Conservation (phyloP, 495 filamentous ascomycete genomes). For the Penicillium lagena region DNA sequence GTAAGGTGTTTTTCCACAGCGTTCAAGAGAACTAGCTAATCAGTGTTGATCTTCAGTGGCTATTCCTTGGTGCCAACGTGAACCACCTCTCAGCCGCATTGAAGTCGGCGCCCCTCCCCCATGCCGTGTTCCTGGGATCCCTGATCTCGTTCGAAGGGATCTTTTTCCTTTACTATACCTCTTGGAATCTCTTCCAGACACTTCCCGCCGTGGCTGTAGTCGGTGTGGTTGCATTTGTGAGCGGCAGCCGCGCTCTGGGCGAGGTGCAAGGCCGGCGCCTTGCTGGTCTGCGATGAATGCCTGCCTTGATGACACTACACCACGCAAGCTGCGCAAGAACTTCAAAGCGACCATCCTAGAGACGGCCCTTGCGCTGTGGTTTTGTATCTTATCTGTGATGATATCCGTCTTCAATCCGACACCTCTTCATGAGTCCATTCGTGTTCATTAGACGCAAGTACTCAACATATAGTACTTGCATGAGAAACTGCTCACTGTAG, state of each 20-base stretch:
- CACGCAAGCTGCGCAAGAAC: neutral
- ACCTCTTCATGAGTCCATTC: too few species aligned
- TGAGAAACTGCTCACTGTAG: too few species aligned
- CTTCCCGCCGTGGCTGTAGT: slow-evolving; percentile 66
- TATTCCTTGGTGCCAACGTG: slow-evolving; percentile 76
- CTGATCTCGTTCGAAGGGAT: slow-evolving; percentile 81
- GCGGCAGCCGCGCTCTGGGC: slow-evolving; percentile 83
- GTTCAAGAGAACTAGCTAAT: slow-evolving; percentile 6
- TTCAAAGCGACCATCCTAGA: too few species aligned
- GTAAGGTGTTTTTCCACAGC: slow-evolving; percentile 42
- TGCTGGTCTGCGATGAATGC: slow-evolving; percentile 63
- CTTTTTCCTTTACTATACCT: slow-evolving; percentile 92
- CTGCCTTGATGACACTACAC: neutral
- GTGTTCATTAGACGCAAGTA: too few species aligned
- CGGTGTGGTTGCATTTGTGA: slow-evolving; percentile 69
- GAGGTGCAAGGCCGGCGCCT: slow-evolving; percentile 87
- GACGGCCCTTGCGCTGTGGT: neutral
- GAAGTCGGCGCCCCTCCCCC: slow-evolving; percentile 64
- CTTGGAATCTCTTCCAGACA: slow-evolving; percentile 88
- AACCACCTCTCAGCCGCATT: slow-evolving; percentile 71
- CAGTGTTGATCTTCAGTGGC: slow-evolving; percentile 49
- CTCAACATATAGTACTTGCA: too few species aligned
- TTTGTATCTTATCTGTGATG: slow-evolving; percentile 18
- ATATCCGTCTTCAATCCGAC: slow-evolving; percentile 8
- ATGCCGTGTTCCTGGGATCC: slow-evolving; percentile 75